A percentile compares a stretch with the other conserved stretches of the same genome.
phyloP scores from a whole-genome alignment of 768 basidiomycete species.

The Psilocybe azurescens region DNA sequence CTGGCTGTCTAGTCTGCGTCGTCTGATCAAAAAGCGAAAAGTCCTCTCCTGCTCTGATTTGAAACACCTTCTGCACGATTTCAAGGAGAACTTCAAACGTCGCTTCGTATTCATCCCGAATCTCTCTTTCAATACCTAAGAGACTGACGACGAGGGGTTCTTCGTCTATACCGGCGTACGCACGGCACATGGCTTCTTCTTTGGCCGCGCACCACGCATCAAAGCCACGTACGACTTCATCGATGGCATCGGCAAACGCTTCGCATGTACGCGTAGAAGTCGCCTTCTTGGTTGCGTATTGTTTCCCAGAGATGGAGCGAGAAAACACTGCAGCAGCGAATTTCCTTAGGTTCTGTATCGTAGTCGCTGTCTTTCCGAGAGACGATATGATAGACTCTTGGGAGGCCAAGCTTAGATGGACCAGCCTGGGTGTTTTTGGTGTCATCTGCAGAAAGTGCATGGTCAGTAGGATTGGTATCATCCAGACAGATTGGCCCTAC shows the following conservation, averaged over 20 bases:
- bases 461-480: neutral
- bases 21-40: slow-evolving; percentile 25
- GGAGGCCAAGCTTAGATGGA: slow-evolving; percentile 70
- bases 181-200: slow-evolving; percentile 72
- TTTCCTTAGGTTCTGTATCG: slow-evolving; percentile 62
- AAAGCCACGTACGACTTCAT: slow-evolving; percentile 59
- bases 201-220: slow-evolving; percentile 72
- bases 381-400: slow-evolving; percentile 68
- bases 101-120: slow-evolving; percentile 60
- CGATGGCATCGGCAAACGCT: slow-evolving; percentile 81
- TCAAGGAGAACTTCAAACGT: slow-evolving; percentile 62
- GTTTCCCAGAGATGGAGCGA: slow-evolving; percentile 29
- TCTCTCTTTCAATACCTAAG: slow-evolving; percentile 62
- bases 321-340: slow-evolving; percentile 60
- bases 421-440: slow-evolving; percentile 58
- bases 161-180: slow-evolving; percentile 51
- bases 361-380: slow-evolving; percentile 65
- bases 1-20: slow-evolving; percentile 44
- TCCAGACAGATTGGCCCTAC: slow-evolving; percentile 27
- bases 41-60: slow-evolving; percentile 31
- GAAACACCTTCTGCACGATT: slow-evolving; percentile 45
- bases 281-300: slow-evolving; percentile 19
- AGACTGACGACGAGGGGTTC: slow-evolving; percentile 64
- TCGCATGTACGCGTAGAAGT: slow-evolving; percentile 67
- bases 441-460: slow-evolving; percentile 42